Percentiles rank a stretch among this genome's conserved stretches.
Conservation (phyloP, 305 asterid species). For the Rubia tinctorum region DNA sequence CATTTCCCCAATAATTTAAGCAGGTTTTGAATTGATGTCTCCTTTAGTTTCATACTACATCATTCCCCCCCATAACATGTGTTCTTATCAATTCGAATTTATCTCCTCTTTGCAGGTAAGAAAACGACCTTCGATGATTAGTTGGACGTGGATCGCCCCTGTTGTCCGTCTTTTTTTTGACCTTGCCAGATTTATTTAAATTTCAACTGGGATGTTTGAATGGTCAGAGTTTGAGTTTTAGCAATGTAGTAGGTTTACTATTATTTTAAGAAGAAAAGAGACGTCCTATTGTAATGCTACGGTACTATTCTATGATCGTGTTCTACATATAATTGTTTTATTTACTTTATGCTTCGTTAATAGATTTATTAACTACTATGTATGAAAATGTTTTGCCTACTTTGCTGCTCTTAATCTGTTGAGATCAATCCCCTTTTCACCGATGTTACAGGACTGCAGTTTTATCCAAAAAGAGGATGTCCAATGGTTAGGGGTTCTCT, state of each 20-base stretch:
- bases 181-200: too few species aligned
- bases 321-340: not conserved
- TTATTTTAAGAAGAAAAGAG: not conserved
- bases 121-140: constrained; percentile 41
- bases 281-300: too few species aligned
- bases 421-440: too few species aligned
- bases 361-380: too few species aligned
- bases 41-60: not conserved
- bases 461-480: too few species aligned
- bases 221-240: not conserved
- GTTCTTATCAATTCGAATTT: too few species aligned
- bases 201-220: not conserved
- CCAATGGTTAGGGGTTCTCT: too few species aligned
- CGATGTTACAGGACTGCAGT: too few species aligned
- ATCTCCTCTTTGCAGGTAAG: constrained; percentile 36
- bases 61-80: not conserved
- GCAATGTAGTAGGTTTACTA: not conserved
- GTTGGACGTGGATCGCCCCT: not conserved
- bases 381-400: too few species aligned
- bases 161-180: not conserved
- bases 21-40: not conserved
- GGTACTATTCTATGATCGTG: too few species aligned
- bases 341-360: too few species aligned
- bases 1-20: not conserved
- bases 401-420: too few species aligned